These are phyloP conservation scores for Physcomitrellopsis africana DNA, from an alignment of 225 moss, liverwort and hornwort genomes.

Conservation along the genomic window DNA sequence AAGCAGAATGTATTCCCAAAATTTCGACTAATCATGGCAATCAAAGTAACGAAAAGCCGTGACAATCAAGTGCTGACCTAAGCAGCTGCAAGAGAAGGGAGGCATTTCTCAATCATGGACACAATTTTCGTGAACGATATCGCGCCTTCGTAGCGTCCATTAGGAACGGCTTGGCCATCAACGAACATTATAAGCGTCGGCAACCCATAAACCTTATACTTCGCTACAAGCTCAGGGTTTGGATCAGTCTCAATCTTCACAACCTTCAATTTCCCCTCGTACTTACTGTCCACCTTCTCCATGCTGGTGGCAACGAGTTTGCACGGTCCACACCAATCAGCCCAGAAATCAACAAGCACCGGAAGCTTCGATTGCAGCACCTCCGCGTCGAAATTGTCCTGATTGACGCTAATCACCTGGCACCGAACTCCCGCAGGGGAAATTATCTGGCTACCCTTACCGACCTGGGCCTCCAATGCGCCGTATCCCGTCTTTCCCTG, in stretches of 20 bases:
- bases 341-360: constrained; percentile 94
- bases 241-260: constrained; percentile 84
- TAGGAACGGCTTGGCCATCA: constrained; percentile 51
- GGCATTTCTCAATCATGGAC: too few species aligned
- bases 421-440: constrained; percentile 25
- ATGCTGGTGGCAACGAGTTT: constrained; percentile 76
- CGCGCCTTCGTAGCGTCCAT: too few species aligned
- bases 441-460: background rate
- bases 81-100: too few species aligned
- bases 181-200: constrained; percentile 84
- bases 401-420: constrained; percentile 51
- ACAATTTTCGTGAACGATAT: too few species aligned
- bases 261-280: constrained; percentile 73
- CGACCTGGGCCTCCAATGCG: background rate
- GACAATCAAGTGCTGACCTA: too few species aligned
- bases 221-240: constrained; percentile 61
- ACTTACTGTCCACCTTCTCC: constrained; percentile 73
- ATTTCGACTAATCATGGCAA: too few species aligned
- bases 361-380: constrained; percentile 72
- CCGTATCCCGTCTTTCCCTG: background rate
- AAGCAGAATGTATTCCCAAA: too few species aligned
- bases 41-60: too few species aligned
- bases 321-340: constrained; percentile 90
- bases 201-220: constrained; percentile 85
- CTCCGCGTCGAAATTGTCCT: constrained; percentile 60